These are phyloP conservation scores for Panicum miliaceum DNA, from an alignment of 176 grass and related monocot genomes.

Conservation along the genomic window DNA sequence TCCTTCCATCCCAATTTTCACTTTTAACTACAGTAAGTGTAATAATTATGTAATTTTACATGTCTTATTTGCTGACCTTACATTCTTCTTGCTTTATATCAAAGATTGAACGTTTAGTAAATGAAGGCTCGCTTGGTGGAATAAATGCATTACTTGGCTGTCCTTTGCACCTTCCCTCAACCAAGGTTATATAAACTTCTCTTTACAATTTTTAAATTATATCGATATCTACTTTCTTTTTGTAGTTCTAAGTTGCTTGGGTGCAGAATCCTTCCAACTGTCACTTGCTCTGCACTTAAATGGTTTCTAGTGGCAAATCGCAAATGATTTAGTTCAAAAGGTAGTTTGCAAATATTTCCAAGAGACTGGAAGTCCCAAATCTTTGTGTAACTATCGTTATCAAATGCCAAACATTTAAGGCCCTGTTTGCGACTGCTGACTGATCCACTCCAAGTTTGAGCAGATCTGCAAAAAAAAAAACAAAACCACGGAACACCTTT, in stretches of 20 bases:
- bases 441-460: no score
- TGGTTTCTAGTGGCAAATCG: conserved; percentile 25
- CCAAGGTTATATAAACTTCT: conserved; percentile 58
- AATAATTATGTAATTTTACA: conserved; percentile 20
- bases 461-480: no score
- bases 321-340: conserved; percentile 23
- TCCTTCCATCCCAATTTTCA: conserved; percentile 73
- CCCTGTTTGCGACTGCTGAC: no score
- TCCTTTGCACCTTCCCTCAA: conserved; percentile 88
- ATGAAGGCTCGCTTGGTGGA: conserved; percentile 89
- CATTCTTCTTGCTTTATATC: conserved; percentile 32
- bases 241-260: conserved; percentile 8
- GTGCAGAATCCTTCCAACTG: not conserved
- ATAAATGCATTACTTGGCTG: conserved; percentile 92
- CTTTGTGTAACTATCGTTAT: not conserved
- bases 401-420: not conserved
- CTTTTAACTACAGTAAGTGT: conserved; percentile 79
- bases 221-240: conserved; percentile 22
- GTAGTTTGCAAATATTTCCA: not conserved
- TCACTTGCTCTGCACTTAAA: conserved; percentile 6
- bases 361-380: not conserved
- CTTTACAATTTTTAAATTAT: conserved; percentile 27
- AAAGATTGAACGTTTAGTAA: conserved; percentile 70
- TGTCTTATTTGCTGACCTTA: conserved; percentile 44
- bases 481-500: no score